Conservation (phyloP, 2,329 filamentous ascomycete genomes). For the Huntiella abstrusa region DNA sequence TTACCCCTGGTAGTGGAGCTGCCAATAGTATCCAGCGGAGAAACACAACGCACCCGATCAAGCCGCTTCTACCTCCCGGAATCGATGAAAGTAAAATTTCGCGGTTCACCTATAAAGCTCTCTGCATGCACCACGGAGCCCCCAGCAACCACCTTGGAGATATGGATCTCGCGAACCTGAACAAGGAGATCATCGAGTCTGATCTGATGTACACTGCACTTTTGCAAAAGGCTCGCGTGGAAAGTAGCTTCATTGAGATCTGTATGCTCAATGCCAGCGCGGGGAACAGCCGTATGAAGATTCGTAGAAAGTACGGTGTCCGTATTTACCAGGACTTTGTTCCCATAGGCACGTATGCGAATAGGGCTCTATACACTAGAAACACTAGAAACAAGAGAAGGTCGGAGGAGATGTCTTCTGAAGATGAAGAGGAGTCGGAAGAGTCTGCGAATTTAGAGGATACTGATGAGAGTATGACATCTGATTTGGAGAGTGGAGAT, state of each 20-base stretch:
- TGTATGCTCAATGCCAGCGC: constrained; percentile 31
- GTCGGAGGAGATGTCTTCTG: too few relatives aligned
- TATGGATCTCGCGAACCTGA: not conserved
- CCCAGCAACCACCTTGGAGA: not conserved
- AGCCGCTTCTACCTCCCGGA: not conserved
- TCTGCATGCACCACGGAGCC: not conserved
- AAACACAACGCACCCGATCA: not conserved
- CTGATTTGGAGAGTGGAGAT: too few relatives aligned
- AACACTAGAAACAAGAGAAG: too few relatives aligned
- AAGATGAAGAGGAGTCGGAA: too few relatives aligned
- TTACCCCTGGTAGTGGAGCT: not conserved
- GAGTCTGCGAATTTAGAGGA: too few relatives aligned
- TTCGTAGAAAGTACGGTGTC: constrained; percentile 38
- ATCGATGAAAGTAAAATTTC: not conserved
- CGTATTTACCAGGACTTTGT: constrained; percentile 19
- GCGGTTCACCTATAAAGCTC: not conserved
- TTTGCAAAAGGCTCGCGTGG: not conserved
- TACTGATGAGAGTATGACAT: too few relatives aligned
- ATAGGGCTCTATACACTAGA: too few relatives aligned
- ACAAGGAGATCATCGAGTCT: not conserved
- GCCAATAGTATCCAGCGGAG: too few relatives aligned
- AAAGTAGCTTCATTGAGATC: constrained; percentile 16
- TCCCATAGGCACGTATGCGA: too few relatives aligned
- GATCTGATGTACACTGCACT: not conserved
- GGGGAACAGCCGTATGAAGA: constrained; percentile 36